Evolutionary conservation across 169 alveolate genomes (phyloP).

Genomic region (Plasmodium inui): DNA sequence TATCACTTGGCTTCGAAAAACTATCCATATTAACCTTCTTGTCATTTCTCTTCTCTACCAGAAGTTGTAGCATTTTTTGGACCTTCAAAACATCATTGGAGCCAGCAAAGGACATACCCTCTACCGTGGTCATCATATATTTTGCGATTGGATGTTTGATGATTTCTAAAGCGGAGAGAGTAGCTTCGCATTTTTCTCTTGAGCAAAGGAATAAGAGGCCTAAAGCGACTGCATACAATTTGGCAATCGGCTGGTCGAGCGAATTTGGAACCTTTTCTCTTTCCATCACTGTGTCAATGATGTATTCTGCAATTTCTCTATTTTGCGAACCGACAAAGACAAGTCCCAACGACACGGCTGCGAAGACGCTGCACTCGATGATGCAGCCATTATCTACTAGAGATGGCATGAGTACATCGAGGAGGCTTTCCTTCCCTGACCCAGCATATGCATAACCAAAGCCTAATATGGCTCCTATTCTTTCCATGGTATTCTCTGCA

Average conservation of each 20-base stretch:
- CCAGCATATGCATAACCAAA: slow-evolving; percentile 99
- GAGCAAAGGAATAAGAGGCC: slow-evolving; percentile 94
- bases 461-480: slow-evolving; percentile 96
- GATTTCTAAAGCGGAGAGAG: slow-evolving; percentile 90
- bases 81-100: slow-evolving; percentile 98
- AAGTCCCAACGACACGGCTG: slow-evolving; percentile 96
- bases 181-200: slow-evolving; percentile 93
- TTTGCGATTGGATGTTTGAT: slow-evolving; percentile 84
- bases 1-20: slow-evolving; percentile 65
- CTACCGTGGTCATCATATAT: slow-evolving; percentile 89
- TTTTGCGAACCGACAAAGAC: slow-evolving; percentile 96
- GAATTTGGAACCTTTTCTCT: slow-evolving; percentile 75
- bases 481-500: slow-evolving; percentile 81
- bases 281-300: slow-evolving; percentile 93
- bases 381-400: slow-evolving; percentile 90
- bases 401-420: slow-evolving; percentile 91
- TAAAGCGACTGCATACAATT: slow-evolving; percentile 85
- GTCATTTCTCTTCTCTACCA: slow-evolving; percentile 86
- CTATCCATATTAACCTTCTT: slow-evolving; percentile 29
- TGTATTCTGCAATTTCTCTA: slow-evolving; percentile 95
- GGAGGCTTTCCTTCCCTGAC: slow-evolving; percentile 93
- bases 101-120: slow-evolving; percentile 98
- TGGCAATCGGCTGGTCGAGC: slow-evolving; percentile 26
- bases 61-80: slow-evolving; percentile 93
- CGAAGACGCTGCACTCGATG: slow-evolving; percentile 95